Evolutionary conservation across 2,329 filamentous ascomycete species (phyloP).

Genomic region (Ophiostoma piceae): DNA sequence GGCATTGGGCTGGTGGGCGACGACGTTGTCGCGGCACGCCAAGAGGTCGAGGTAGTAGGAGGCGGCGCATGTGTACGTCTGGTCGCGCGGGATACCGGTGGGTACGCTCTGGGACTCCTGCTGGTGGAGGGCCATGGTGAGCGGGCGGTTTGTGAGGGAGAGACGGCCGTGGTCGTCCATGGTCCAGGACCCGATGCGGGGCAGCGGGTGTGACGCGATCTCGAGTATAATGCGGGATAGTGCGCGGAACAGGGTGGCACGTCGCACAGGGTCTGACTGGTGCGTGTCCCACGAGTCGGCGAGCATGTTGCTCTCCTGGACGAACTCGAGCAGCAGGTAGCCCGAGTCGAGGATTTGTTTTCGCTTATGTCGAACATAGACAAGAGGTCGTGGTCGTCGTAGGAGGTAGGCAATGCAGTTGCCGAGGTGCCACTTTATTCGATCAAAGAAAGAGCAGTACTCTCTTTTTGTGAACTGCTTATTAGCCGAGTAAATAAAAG

Average conservation of each 20-base stretch:
- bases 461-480: not conserved
- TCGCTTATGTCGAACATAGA: conserved; percentile 21
- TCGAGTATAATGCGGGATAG: conserved; percentile 32
- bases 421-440: not conserved
- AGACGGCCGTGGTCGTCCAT: conserved; percentile 30
- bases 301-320: conserved; percentile 32
- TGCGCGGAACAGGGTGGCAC: conserved; percentile 32
- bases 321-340: conserved; percentile 32
- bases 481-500: not conserved
- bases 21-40: not conserved
- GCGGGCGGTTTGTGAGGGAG: conserved; percentile 20
- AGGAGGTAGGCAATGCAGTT: not conserved
- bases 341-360: conserved; percentile 21
- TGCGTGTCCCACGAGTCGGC: conserved; percentile 29
- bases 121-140: conserved; percentile 30
- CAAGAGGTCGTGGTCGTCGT: not conserved
- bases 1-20: not conserved
- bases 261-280: conserved; percentile 26
- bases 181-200: conserved; percentile 31
- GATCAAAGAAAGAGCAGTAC: not conserved
- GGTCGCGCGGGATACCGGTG: conserved; percentile 16
- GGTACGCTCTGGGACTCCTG: conserved; percentile 28
- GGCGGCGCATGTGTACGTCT: not conserved
- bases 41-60: conserved; percentile 5
- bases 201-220: conserved; percentile 31